A percentile compares a stretch with the other conserved stretches of the same genome.
Conservation (phyloP, 225 moss, liverwort and hornwort genomes). For the Lunularia cruciata region DNA sequence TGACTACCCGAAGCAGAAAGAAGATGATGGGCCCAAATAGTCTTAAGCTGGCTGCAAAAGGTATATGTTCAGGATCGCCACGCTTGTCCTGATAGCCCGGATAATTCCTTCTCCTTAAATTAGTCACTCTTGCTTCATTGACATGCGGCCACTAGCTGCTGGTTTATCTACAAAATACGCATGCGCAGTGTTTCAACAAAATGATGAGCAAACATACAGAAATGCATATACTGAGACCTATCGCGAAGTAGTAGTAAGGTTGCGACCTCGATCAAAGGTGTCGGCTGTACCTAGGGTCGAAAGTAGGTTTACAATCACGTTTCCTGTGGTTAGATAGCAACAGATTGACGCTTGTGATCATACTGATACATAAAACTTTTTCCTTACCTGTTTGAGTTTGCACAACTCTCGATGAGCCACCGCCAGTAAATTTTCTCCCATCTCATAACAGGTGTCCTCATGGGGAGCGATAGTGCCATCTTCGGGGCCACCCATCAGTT, state of each 20-base stretch:
- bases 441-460: slow-evolving; percentile 30
- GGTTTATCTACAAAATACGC: slow-evolving; percentile 37
- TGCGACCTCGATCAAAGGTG: neutral
- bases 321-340: neutral
- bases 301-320: too few species aligned
- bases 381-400: slow-evolving; percentile 36
- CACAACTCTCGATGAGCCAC: slow-evolving; percentile 34
- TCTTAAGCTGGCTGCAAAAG: slow-evolving; percentile 34
- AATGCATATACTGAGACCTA: too few species aligned
- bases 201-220: slow-evolving; percentile 1
- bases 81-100: slow-evolving; percentile 36
- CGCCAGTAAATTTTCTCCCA: slow-evolving; percentile 34
- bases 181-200: slow-evolving; percentile 17
- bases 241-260: neutral
- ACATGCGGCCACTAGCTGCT: slow-evolving; percentile 43
- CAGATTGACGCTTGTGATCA: neutral
- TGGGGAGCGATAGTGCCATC: slow-evolving; percentile 2
- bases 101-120: slow-evolving; percentile 35
- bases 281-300: neutral
- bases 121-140: slow-evolving; percentile 34
- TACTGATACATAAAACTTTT: too few species aligned
- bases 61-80: slow-evolving; percentile 26
- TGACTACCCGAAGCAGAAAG: slow-evolving; percentile 33
- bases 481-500: neutral
- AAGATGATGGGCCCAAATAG: slow-evolving; percentile 43